These are phyloP conservation scores for Aphanomyces stellatus DNA, from an alignment of 352 stramenopile species.

Conservation along the genomic window DNA sequence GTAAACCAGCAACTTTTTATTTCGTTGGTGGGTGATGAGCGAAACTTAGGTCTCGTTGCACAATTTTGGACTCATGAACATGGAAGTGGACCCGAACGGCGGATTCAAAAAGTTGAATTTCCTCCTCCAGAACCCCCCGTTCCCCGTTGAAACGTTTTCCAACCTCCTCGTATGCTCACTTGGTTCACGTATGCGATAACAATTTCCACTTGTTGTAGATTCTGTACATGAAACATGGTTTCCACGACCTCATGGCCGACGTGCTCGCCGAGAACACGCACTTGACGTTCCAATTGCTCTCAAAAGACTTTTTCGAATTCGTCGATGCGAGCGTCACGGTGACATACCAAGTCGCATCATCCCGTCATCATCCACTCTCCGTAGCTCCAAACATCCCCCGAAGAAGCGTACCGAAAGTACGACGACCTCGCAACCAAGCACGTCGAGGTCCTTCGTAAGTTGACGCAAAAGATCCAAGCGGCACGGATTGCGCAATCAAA, in stretches of 20 bases:
- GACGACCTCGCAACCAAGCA: slow-evolving; percentile 90
- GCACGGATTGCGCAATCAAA: slow-evolving; percentile 85
- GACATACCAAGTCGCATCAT: neutral
- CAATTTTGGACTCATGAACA: slow-evolving; percentile 90
- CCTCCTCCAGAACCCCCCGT: slow-evolving; percentile 90
- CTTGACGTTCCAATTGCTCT: slow-evolving; percentile 90
- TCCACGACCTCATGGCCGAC: slow-evolving; percentile 92
- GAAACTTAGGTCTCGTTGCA: slow-evolving; percentile 67
- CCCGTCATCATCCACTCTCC: too few species aligned
- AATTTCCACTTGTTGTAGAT: slow-evolving; percentile 23
- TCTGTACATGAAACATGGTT: slow-evolving; percentile 92
- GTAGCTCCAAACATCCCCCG: slow-evolving; percentile 81
- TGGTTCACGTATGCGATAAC: neutral
- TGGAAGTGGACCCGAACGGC: slow-evolving; percentile 87
- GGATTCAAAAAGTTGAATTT: slow-evolving; percentile 96
- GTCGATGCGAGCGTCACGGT: slow-evolving; percentile 91
- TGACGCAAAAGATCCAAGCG: slow-evolving; percentile 94
- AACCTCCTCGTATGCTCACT: slow-evolving; percentile 86
- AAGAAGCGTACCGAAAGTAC: slow-evolving; percentile 91
- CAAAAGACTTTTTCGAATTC: slow-evolving; percentile 92
- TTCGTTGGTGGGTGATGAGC: slow-evolving; percentile 49
- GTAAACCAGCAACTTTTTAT: slow-evolving; percentile 29
- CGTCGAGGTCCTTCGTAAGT: slow-evolving; percentile 87
- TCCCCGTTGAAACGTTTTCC: slow-evolving; percentile 92
- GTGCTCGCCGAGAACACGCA: slow-evolving; percentile 93